Conservation (phyloP, 1,284 basidiomycete genomes). For the Schizophyllum amplum region DNA sequence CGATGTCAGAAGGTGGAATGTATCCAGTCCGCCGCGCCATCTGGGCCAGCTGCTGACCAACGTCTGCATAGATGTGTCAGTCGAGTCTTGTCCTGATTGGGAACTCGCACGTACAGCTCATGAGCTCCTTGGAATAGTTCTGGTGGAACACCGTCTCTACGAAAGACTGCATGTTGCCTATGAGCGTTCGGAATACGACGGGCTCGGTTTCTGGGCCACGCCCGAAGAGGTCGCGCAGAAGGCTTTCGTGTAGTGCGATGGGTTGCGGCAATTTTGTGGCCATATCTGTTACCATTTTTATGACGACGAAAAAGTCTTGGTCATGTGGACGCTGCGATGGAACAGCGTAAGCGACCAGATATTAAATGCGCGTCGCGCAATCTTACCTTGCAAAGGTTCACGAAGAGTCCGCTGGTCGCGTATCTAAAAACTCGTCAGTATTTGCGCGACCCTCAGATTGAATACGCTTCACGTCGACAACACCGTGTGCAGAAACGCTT, state of each 20-base stretch:
- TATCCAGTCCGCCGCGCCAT: constrained; percentile 40
- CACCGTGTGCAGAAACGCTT: constrained; percentile 42
- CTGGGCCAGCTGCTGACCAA: constrained; percentile 43
- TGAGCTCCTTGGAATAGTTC: constrained; percentile 38
- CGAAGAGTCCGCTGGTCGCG: constrained; percentile 45
- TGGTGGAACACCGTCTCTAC: constrained; percentile 47
- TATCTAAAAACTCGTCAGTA: constrained; percentile 28
- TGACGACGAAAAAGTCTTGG: constrained; percentile 41
- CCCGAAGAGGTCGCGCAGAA: constrained; percentile 47
- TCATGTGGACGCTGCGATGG: constrained; percentile 41
- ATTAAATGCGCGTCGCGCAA: not conserved
- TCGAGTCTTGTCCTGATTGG: not conserved
- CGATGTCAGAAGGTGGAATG: constrained; percentile 22
- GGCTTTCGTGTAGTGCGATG: constrained; percentile 31
- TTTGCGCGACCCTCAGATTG: constrained; percentile 1
- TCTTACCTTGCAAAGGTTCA: constrained; percentile 47
- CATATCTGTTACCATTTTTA: constrained; percentile 38
- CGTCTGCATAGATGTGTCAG: constrained; percentile 31
- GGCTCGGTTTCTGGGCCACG: constrained; percentile 42
- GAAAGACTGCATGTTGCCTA: constrained; percentile 49
- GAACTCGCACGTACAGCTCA: constrained; percentile 54
- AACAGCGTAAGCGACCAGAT: constrained; percentile 1
- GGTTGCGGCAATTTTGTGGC: constrained; percentile 24
- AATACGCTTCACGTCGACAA: constrained; percentile 34
- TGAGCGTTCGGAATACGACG: constrained; percentile 35